Percentiles rank a stretch among this genome's conserved stretches.
Evolutionary conservation across 805 yeast species (phyloP).

Genomic region (Ogataea wickerhamii): DNA sequence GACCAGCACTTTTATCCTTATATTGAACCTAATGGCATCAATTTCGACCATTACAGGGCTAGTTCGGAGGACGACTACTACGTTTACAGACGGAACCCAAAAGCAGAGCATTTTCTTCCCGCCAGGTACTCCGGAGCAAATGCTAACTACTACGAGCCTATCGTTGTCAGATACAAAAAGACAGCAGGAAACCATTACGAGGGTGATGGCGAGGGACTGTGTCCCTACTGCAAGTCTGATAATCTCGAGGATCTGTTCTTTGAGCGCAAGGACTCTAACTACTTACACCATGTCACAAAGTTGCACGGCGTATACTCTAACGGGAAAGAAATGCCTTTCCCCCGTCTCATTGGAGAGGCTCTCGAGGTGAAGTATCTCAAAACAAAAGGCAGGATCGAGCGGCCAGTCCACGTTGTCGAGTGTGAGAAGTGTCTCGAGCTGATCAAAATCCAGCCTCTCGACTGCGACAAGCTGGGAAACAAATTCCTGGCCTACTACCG

Average conservation of each 20-base stretch:
- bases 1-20: slow-evolving; percentile 14
- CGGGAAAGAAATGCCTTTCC: slow-evolving; percentile 30
- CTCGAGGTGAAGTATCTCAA: slow-evolving; percentile 16
- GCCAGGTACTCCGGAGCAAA: slow-evolving; percentile 14
- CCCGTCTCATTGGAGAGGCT: slow-evolving; percentile 22
- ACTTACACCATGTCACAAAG: slow-evolving; percentile 32
- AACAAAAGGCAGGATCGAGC: slow-evolving; percentile 15
- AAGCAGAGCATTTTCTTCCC: slow-evolving; percentile 14
- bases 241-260: slow-evolving; percentile 19
- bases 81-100: slow-evolving; percentile 16
- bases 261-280: slow-evolving; percentile 25
- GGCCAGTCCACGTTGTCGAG: slow-evolving; percentile 20
- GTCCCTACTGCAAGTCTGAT: slow-evolving; percentile 28
- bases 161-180: slow-evolving; percentile 21
- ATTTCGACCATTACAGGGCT: slow-evolving; percentile 13
- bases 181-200: slow-evolving; percentile 11
- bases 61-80: slow-evolving; percentile 12
- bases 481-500: slow-evolving; percentile 28
- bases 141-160: slow-evolving; percentile 23
- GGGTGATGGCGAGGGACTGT: slow-evolving; percentile 27
- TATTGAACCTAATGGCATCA: slow-evolving; percentile 20
- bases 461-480: slow-evolving; percentile 17
- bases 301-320: slow-evolving; percentile 32
- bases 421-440: slow-evolving; percentile 22
- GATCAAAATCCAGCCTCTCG: slow-evolving; percentile 21